Percentiles rank a stretch among this genome's conserved stretches.
Conservation (phyloP, 345 rosid genomes). For the Eucalyptus caleyi region DNA sequence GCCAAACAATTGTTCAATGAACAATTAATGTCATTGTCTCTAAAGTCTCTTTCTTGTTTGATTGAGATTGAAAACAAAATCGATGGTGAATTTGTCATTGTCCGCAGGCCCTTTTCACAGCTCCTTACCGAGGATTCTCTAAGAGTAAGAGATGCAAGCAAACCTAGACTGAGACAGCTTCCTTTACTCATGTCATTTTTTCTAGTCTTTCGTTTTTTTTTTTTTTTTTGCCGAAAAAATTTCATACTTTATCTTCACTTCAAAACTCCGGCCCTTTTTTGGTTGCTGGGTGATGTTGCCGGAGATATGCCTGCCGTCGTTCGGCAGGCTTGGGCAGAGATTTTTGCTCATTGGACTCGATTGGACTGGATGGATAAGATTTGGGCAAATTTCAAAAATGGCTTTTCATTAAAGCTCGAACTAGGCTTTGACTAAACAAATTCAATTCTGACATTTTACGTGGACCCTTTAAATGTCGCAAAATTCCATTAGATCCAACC, state of each 20-base stretch:
- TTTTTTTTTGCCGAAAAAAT: background rate
- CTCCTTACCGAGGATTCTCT: background rate
- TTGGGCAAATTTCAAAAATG: background rate
- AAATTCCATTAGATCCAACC: background rate
- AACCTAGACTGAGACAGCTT: background rate
- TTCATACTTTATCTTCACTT: background rate
- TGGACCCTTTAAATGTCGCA: background rate
- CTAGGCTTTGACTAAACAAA: background rate
- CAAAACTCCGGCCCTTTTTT: background rate
- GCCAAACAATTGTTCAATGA: background rate
- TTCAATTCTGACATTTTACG: background rate
- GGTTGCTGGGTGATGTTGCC: background rate
- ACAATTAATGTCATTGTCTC: background rate
- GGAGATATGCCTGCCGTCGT: background rate
- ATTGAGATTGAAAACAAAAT: background rate
- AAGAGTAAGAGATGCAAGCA: background rate
- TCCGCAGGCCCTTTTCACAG: background rate
- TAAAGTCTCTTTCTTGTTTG: background rate
- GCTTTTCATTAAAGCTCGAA: background rate
- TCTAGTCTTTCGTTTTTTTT: background rate
- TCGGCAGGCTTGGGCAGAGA: background rate
- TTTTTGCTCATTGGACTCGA: background rate
- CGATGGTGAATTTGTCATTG: background rate
- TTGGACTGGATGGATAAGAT: background rate
- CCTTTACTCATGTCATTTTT: background rate